Evolutionary conservation across 2,329 filamentous ascomycete genomes (phyloP).

Genomic region (Beauveria sp.): DNA sequence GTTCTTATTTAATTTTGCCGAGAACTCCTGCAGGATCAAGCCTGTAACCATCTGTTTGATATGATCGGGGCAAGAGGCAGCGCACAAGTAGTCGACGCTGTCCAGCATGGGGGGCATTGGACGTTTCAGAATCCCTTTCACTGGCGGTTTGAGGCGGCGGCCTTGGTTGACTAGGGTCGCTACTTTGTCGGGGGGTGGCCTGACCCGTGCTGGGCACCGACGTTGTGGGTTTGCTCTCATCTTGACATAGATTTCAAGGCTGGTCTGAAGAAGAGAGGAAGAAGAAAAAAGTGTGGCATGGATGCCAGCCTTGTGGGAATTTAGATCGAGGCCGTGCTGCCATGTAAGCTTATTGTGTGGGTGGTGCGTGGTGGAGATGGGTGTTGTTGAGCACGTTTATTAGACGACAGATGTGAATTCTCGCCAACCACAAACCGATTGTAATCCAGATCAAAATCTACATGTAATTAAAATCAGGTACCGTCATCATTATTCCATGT

Average conservation of each 20-base stretch:
- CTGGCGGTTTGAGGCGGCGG: slow-evolving; percentile 7
- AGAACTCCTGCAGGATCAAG: not conserved
- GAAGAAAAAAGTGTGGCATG: not conserved
- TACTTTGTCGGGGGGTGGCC: not conserved
- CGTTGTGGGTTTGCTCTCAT: not conserved
- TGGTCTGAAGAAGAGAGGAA: not conserved
- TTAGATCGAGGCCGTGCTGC: not conserved
- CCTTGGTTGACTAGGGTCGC: not conserved
- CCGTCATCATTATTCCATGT: too few species aligned
- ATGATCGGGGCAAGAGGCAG: not conserved
- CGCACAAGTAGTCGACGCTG: not conserved
- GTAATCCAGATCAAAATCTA: not conserved
- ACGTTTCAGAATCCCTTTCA: slow-evolving; percentile 6
- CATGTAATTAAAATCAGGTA: not conserved
- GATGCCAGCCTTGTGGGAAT: not conserved
- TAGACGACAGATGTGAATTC: not conserved
- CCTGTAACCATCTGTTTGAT: not conserved
- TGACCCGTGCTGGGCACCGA: not conserved
- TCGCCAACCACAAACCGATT: not conserved
- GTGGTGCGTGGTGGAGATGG: not conserved
- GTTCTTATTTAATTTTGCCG: not conserved
- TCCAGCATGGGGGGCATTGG: not conserved
- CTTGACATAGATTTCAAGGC: not conserved
- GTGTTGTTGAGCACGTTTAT: not conserved
- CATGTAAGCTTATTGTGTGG: slow-evolving; percentile 4